Conservation (phyloP, 257 asterid species). For the Solanum pimpinellifolium region DNA sequence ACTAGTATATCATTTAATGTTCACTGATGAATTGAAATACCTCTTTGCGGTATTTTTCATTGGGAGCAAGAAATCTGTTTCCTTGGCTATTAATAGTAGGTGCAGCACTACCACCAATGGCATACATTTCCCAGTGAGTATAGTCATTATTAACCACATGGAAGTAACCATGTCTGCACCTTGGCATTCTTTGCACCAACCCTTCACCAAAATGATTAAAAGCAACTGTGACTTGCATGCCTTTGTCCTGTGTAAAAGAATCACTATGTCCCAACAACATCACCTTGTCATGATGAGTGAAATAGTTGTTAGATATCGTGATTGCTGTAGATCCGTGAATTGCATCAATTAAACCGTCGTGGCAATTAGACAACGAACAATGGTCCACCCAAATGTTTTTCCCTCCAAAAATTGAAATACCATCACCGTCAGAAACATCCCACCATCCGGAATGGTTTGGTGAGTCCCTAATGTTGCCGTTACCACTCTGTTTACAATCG, state of each 20-base stretch:
- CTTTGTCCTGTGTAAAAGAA: conserved; percentile 30
- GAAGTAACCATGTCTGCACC: conserved; percentile 88
- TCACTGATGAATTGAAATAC: conserved; percentile 4
- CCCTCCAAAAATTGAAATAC: conserved; percentile 41
- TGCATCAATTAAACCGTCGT: conserved; percentile 67
- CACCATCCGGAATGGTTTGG: conserved; percentile 57
- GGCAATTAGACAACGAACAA: conserved; percentile 61
- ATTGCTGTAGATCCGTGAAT: conserved; percentile 72
- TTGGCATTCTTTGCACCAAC: conserved; percentile 82
- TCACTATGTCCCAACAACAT: conserved; percentile 79
- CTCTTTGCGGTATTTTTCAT: conserved; percentile 33
- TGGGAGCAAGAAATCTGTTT: conserved; percentile 72
- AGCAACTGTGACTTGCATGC: conserved; percentile 72
- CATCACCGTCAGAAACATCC: conserved; percentile 67
- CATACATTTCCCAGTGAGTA: conserved; percentile 91
- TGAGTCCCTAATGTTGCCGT: conserved; percentile 42
- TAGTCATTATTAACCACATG: conserved; percentile 88
- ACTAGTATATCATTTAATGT: neutral
- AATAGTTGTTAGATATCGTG: conserved; percentile 60
- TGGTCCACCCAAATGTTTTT: conserved; percentile 65
- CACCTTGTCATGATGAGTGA: conserved; percentile 78
- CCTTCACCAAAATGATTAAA: conserved; percentile 92
- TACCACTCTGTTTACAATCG: conserved; percentile 46
- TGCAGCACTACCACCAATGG: conserved; percentile 80
- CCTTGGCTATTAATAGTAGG: conserved; percentile 86